Evolutionary conservation across 352 stramenopile species (phyloP), one percentile per base, ranked within the genome.

Genomic region (Elongisporangium prolatum): DNA sequence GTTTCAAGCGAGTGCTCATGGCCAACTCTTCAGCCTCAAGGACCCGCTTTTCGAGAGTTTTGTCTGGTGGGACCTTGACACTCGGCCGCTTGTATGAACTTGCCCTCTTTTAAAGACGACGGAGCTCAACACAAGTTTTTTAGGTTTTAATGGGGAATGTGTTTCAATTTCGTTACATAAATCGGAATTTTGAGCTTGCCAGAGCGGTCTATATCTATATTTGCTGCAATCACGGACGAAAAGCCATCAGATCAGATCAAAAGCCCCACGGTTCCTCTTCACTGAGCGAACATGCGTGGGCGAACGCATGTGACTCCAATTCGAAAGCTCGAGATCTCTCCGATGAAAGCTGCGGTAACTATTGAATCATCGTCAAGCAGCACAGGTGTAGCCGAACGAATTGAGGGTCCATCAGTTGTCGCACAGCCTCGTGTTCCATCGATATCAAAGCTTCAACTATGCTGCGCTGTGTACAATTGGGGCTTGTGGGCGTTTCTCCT

Each of bases 401-500:
- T 11, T 44, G 34, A 17, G 1, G 34, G 38, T 38, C 37, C 34
- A 37, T 3, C 22, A 20, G 21, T 7, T 22, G 1, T 34, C 22
- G 20, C 38, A 20, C 21, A 34, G 18, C 28, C 28, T n/a, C n/a
- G n/a, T n/a, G n/a, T n/a, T n/a, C n/a, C n/a, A n/a, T 24, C 37
- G 34, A 44, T 44, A 16, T 17, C 34, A 17, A 44, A 44, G 18
- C 3, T 34, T 9, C 14, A 54, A 21, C n/a, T 50, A 16, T 18
- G 17, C 28, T 25, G 44, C 17, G 22, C 60, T 20, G 16, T 75
- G 16, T 65, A 65, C 67, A 68, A 72, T 50, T 76, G 68, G 65
- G 44, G 51, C 11, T 67, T 65, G 3, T 76, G 69, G 38, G 16
- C 66, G 21, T 74, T 76, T 47, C 67, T 71, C 28, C 57, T 51